A percentile compares a stretch with the other conserved stretches of the same genome.
Conservation (phyloP, 495 filamentous ascomycete genomes). For the Hypoxylon fuscum region DNA sequence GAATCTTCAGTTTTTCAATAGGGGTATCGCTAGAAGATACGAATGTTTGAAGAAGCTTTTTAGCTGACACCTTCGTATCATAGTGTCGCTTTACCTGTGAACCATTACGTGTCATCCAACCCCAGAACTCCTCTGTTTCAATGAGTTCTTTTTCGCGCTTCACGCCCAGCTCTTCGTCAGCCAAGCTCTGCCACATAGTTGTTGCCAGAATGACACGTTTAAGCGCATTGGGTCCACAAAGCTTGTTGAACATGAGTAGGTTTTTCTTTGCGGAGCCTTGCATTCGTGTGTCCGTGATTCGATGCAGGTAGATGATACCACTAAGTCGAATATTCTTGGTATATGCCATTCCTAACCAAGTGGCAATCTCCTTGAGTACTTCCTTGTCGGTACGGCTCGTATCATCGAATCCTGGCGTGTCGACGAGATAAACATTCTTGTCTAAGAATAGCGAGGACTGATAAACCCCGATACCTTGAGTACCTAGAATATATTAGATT, state of each 20-base stretch:
- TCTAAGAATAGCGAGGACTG: background rate
- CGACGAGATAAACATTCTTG: constrained; percentile 37
- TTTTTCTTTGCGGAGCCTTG: constrained; percentile 50
- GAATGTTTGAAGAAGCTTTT: constrained; percentile 27
- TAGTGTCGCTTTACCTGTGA: constrained; percentile 31
- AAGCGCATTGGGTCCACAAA: constrained; percentile 52
- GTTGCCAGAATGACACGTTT: constrained; percentile 54
- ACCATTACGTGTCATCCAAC: constrained; percentile 42
- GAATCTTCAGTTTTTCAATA: constrained; percentile 39
- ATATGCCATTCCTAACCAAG: constrained; percentile 27
- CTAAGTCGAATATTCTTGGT: constrained; percentile 6
- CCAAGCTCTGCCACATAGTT: constrained; percentile 53
- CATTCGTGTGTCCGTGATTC: constrained; percentile 53
- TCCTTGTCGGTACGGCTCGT: constrained; percentile 45
- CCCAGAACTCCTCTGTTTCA: constrained; percentile 49
- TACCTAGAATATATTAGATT: constrained; percentile 15
- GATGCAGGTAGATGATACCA: constrained; percentile 58
- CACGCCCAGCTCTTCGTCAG: constrained; percentile 18
- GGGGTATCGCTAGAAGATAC: constrained; percentile 10
- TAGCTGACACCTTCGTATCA: constrained; percentile 44
- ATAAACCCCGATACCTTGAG: background rate
- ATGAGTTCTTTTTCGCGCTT: constrained; percentile 46
- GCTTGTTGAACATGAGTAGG: constrained; percentile 54
- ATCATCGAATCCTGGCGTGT: constrained; percentile 57
- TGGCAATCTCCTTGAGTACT: constrained; percentile 49